Evolutionary conservation across 805 yeast genomes (phyloP), one percentile per base, ranked within the genome.

Genomic region (Schwanniomyces yamadae): DNA sequence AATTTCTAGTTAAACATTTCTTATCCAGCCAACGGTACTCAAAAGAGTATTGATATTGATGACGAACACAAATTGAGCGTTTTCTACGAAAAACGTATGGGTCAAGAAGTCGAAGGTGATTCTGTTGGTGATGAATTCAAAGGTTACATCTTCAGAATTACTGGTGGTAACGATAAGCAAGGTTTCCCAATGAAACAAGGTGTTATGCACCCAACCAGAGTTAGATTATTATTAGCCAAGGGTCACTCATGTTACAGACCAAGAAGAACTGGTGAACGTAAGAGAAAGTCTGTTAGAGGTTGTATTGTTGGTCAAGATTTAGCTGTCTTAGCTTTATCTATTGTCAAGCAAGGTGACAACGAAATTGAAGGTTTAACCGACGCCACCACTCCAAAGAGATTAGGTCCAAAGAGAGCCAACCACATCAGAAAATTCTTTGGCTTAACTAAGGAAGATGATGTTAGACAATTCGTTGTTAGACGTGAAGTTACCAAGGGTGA

Each of bases 131-230:
- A 93, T 65, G 99, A 95, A 78, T 88, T 91, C 91, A 91, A 89
- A 77, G 99, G 99, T 67, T 93, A 93, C 89, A 73, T 88, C 69
- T 90, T 93, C 86, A 95, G 84, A 81, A 90, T 93, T 73, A 76
- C 97, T 62, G 99, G 99, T 71, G 99, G 99, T 84, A 93, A 93
- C 85, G 99, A 93, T 80, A 93, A 93, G 80, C 99, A 93, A 81
- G 99, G 99, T 80, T 93, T 93, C 96, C 98, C 99, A 78, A 93
- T 95, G 99, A 93, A 90, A 78, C 99, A 95, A 78, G 99, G 99
- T 84, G 99, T 93, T 55, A 78, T 93, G 82, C 93, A 88, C 80
- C 98, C 99, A 77, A 89, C 95, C 83, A 95, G 99, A 84, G 98
- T 93, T 62, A 89, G 86, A 73, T 82, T 93, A 63, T 82, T 93